Conservation (phyloP, 2,329 filamentous ascomycete species). For the Coleophoma crateriformis region DNA sequence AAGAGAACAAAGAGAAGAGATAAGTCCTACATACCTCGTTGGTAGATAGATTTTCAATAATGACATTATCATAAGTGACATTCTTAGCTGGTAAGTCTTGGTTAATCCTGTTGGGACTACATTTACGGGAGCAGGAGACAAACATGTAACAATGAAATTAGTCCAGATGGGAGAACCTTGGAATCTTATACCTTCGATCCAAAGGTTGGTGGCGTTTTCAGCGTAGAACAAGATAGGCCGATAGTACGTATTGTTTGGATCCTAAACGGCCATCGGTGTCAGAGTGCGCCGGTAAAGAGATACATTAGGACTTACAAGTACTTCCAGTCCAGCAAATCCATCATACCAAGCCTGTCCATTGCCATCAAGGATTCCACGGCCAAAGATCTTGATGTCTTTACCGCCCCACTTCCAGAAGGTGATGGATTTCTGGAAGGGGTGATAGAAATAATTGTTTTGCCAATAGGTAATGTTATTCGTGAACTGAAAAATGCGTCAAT, state of each 20-base stretch:
- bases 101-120: too few species aligned
- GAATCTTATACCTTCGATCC: constrained; percentile 51
- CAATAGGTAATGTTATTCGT: constrained; percentile 63
- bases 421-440: constrained; percentile 46
- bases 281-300: constrained; percentile 2
- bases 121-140: too few species aligned
- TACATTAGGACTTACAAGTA: constrained; percentile 27
- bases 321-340: constrained; percentile 30
- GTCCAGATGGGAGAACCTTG: constrained; percentile 60
- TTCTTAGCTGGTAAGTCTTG: constrained; percentile 30
- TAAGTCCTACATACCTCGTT: constrained; percentile 27
- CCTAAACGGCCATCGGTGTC: constrained; percentile 16
- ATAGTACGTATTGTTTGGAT: constrained; percentile 48
- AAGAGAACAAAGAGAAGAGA: too few species aligned
- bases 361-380: constrained; percentile 34
- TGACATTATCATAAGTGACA: constrained; percentile 46
- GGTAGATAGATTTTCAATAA: constrained; percentile 47
- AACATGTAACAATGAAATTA: constrained; percentile 51
- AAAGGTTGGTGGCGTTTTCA: constrained; percentile 53
- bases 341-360: constrained; percentile 19
- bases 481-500: constrained; percentile 46
- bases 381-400: constrained; percentile 53
- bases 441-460: constrained; percentile 46
- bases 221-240: constrained; percentile 56
- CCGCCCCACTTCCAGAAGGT: constrained; percentile 62